A percentile compares a stretch with the other conserved stretches of the same genome.
These are phyloP conservation scores for Torulaspora microellipsoides DNA, from an alignment of 805 yeast species.

Conservation along the genomic window DNA sequence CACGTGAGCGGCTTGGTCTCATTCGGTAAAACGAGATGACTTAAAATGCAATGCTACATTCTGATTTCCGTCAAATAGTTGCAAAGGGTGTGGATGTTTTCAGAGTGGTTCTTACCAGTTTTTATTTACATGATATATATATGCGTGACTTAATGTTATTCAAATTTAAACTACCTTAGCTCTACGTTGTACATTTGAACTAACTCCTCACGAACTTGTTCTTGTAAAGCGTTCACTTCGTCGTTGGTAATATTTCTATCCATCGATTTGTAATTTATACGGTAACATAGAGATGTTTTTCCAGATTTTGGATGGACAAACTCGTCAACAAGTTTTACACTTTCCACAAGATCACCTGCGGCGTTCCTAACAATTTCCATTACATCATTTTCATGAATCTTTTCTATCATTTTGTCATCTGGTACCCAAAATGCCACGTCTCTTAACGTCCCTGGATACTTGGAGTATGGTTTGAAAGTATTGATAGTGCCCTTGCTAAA, in stretches of 20 bases:
- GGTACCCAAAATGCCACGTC: constrained; percentile 94
- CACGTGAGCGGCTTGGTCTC: too few relatives aligned
- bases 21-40: too few relatives aligned
- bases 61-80: too few relatives aligned
- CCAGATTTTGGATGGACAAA: constrained; percentile 82
- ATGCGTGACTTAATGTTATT: too few relatives aligned
- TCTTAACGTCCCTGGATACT: constrained; percentile 79
- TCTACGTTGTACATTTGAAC: constrained; percentile 50
- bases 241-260: constrained; percentile 83
- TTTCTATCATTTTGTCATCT: constrained; percentile 25
- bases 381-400: constrained; percentile 78
- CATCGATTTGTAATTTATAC: constrained; percentile 93
- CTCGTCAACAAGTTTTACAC: constrained; percentile 73
- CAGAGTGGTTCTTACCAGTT: too few relatives aligned
- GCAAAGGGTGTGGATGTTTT: too few relatives aligned
- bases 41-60: too few relatives aligned
- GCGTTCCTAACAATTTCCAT: constrained; percentile 85
- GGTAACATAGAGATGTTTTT: constrained; percentile 73
- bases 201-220: constrained; percentile 56
- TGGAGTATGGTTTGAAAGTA: constrained; percentile 82
- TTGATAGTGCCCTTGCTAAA: constrained; percentile 61
- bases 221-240: constrained; percentile 75
- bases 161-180: constrained; percentile 38
- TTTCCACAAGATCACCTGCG: constrained; percentile 88
- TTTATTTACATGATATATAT: too few relatives aligned